A percentile compares a stretch with the other conserved stretches of the same genome.
Conservation (phyloP, 1,284 basidiomycete genomes). For the Anthracocystis panici-leucophaei region DNA sequence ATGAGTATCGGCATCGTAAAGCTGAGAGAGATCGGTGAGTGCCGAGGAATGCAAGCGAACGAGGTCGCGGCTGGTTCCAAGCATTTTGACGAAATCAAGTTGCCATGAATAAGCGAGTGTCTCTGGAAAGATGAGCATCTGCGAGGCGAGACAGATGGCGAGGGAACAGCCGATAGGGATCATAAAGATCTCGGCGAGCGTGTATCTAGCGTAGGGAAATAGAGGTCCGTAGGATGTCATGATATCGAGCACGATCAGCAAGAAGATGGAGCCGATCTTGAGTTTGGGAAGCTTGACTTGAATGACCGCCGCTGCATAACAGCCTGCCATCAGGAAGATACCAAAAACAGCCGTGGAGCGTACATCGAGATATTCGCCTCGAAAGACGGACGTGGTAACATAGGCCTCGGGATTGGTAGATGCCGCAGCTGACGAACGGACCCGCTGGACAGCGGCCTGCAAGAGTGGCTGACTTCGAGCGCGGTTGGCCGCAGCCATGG, state of each 20-base stretch:
- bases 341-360: constrained; percentile 75
- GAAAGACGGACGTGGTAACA: constrained; percentile 73
- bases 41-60: constrained; percentile 26
- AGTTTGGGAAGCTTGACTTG: constrained; percentile 77
- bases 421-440: constrained; percentile 64
- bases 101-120: constrained; percentile 75
- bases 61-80: constrained; percentile 24
- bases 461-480: constrained; percentile 75
- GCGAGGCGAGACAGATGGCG: constrained; percentile 58
- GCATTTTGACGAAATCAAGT: constrained; percentile 64
- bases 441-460: constrained; percentile 72
- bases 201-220: constrained; percentile 78
- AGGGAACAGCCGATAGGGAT: constrained; percentile 48
- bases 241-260: constrained; percentile 57
- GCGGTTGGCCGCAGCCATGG: constrained; percentile 77
- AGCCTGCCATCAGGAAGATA: constrained; percentile 78
- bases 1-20: constrained; percentile 3
- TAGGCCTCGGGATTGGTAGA: constrained; percentile 64
- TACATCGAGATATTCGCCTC: constrained; percentile 78
- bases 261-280: constrained; percentile 73
- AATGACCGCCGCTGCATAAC: constrained; percentile 76
- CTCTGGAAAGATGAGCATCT: constrained; percentile 80
- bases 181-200: constrained; percentile 71
- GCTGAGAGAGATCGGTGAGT: constrained; percentile 22
- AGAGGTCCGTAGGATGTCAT: constrained; percentile 73